Evolutionary conservation across 1,284 basidiomycete genomes (phyloP), one percentile per base, ranked within the genome.

Genomic region (Sporisorium exsertum): DNA sequence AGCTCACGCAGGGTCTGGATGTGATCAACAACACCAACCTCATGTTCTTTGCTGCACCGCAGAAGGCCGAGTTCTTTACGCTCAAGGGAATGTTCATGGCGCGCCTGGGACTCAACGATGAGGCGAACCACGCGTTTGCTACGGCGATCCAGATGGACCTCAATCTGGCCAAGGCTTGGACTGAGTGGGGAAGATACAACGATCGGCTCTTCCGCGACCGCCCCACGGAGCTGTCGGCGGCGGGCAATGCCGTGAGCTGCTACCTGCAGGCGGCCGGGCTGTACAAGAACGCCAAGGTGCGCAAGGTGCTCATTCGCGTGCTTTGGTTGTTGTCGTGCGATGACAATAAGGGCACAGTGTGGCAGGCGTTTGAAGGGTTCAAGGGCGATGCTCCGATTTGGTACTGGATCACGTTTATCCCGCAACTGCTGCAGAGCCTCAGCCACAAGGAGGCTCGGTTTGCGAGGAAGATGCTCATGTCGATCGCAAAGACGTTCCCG

Each of bases 1-100:
- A 98, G 86, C 90, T 98, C 71, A 91, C 93, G 72, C 92, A 94
- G 12, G 97, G 97, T 45, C 88, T 99, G 45, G 97, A 99, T 82
- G 94, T 97, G 65, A 99, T 99, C 89, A 99, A 97, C 87, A 99
- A 97, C 83, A 99, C 97, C 27, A 99, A 99, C 86, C 88, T 99
- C 69, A 94, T 97, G 90, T 99, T 98, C 89, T 99, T 99, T 87
- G 94, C 94, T 16, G 91, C 89, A 9, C 88, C 91, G 5, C 97
- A 99, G 86, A 99, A 99, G 87, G 94, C 97, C 33, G 97, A 99
- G 86, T 99, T 99, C 87, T 95, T 95, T 86, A 99, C 96, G n/a
- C 88, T 99, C 85, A 99, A 99, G 87, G 97, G 94, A 56, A 97
- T 99, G 94, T 99, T 99, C 88, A 92, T 97, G 80, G 93, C 94